These are phyloP conservation scores for Neoboletus magnificus DNA, from an alignment of 768 basidiomycete genomes.

Conservation along the genomic window DNA sequence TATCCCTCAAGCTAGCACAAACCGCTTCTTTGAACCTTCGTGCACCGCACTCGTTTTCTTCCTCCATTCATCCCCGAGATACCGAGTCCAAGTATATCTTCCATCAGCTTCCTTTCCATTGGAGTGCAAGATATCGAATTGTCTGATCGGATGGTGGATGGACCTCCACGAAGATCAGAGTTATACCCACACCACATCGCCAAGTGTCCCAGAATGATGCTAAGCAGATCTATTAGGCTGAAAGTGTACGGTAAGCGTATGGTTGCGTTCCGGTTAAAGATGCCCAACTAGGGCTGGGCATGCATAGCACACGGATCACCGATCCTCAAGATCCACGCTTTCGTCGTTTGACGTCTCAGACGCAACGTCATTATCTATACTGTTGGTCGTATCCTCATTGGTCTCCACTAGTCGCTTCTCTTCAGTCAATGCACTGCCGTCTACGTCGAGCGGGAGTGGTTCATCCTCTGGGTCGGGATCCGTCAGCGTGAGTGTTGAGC, in stretches of 20 bases:
- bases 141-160: too few species aligned
- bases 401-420: conserved; percentile 2
- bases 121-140: neutral
- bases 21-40: neutral
- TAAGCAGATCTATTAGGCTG: conserved; percentile 10
- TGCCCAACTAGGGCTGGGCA: neutral
- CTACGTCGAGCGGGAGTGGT: conserved; percentile 12
- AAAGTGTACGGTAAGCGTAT: conserved; percentile 6
- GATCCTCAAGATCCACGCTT: neutral
- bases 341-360: neutral
- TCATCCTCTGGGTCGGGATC: conserved; percentile 30
- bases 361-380: neutral
- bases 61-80: neutral
- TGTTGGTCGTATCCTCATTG: neutral
- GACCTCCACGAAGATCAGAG: neutral
- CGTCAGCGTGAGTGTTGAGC: conserved; percentile 24
- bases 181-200: neutral
- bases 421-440: neutral
- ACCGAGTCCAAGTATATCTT: neutral
- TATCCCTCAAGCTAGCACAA: neutral
- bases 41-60: neutral
- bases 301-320: neutral
- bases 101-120: neutral
- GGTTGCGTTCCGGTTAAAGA: neutral
- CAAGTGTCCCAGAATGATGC: neutral